Evolutionary conservation across 2,329 filamentous ascomycete genomes (phyloP).

Genomic region (Ceratocystis diversiconidia): DNA sequence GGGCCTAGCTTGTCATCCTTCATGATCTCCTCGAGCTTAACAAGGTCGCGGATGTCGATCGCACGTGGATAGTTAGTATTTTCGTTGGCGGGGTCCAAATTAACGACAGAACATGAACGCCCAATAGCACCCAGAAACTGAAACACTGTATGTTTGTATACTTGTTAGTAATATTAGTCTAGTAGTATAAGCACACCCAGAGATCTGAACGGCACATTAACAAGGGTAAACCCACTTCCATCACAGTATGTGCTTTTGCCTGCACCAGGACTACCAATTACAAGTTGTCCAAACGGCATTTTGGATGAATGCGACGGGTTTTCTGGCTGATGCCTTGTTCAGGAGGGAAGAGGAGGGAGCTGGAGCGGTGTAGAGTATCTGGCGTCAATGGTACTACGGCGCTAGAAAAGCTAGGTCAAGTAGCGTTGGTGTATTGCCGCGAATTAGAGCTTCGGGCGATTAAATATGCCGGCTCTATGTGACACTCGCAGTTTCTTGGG

Average conservation of each 20-base stretch:
- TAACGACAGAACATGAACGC: conserved; percentile 85
- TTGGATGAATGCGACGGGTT: conserved; percentile 10
- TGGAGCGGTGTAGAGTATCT: background rate
- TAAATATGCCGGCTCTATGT: no score
- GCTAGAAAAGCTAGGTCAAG: background rate
- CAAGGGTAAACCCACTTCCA: conserved; percentile 48
- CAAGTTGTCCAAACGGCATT: conserved; percentile 59
- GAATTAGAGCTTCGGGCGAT: no score
- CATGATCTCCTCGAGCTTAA: conserved; percentile 94
- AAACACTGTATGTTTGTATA: conserved; percentile 46
- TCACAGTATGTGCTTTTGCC: conserved; percentile 98
- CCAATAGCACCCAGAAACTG: conserved; percentile 96
- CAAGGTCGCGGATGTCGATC: conserved; percentile 75
- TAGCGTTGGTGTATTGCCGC: no score
- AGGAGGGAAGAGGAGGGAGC: background rate
- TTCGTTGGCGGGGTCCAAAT: conserved; percentile 95
- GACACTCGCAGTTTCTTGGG: no score
- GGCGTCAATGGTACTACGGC: background rate
- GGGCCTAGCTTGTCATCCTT: conserved; percentile 76
- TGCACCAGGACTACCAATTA: conserved; percentile 85
- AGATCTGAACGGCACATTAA: background rate
- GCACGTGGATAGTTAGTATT: conserved; percentile 77
- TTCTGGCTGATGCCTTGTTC: background rate
- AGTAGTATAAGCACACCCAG: background rate
- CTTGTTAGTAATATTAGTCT: background rate